Base-by-base conservation (phyloP, 192 early-diverging fungal species). In the Backusella luteola region DNA sequence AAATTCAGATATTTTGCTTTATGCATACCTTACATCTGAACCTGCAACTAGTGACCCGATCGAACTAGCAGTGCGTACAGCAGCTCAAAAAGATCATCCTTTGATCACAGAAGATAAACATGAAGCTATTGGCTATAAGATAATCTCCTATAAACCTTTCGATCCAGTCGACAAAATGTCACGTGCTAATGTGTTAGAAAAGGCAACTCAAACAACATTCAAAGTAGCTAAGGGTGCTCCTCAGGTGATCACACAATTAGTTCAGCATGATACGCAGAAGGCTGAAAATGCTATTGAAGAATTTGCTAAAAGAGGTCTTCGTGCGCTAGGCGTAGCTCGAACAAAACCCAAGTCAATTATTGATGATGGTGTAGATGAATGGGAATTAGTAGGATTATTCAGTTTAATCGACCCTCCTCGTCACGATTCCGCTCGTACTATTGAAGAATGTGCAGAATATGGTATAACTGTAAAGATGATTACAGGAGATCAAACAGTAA, bases 401-500 rank as follows among this genome's bases (percentile, higher is more conserved):
- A 87, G 89, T 17, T 82, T 93, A 46, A 76, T 92, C 53, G 92
- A 92, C 77, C 91, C 92, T 19, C 91, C 91, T 11, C 81, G 91
- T 29, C 86, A 86, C 19, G 92, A 92, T 74, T 92, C 92, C 53
- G 91, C 86, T 6, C 74, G 80, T 8, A 94, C 93, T 32, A 93
- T 94, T 79, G 67, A 72, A 36, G 89, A 91, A 44, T 93, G 91
- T 74, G 52, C 83, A 23, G 73, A 83, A 42, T 87, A 90, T 77
- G 93, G 93, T 66, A 86, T 94, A 44, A 73, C 83, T 1, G 90
- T 93, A 74, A 94, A 94, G 77, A 93, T 94, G 93, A 91, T 94
- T 68, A 94, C 93, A 8, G 93, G 93, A 38, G 93, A 94, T 76
- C 93, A 93, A 74, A 84, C 84, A 19, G 87, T 90, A 41, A 93